Conservation (phyloP, 2,329 filamentous ascomycete species). For the Hypocrella siamensis region DNA sequence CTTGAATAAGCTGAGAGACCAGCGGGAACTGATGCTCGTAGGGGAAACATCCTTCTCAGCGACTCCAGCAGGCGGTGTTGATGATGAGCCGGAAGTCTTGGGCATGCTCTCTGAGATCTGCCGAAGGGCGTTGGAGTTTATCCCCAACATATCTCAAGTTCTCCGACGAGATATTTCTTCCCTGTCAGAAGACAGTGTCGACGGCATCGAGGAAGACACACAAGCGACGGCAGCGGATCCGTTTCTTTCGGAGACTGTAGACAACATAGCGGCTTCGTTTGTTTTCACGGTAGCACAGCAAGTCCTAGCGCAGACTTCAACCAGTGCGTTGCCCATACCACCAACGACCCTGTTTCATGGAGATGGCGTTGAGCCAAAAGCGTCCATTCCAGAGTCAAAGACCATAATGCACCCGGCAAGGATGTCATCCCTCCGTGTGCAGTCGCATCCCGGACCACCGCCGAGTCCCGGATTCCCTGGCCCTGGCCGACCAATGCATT, state of each 20-base stretch:
- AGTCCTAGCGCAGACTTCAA: conserved; percentile 59
- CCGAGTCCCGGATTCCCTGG: conserved; percentile 40
- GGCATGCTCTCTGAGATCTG: conserved; percentile 75
- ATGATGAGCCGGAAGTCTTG: conserved; percentile 57
- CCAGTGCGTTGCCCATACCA: conserved; percentile 50
- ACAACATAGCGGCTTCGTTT: conserved; percentile 65
- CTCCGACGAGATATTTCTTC: conserved; percentile 59
- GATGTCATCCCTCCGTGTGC: conserved; percentile 42
- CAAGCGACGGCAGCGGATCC: conserved; percentile 14
- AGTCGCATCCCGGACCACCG: conserved; percentile 19
- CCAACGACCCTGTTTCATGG: conserved; percentile 33
- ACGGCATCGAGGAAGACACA: conserved; percentile 18
- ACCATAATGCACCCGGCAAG: conserved; percentile 55
- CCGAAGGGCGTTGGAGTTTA: conserved; percentile 66
- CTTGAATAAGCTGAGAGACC: conserved; percentile 43
- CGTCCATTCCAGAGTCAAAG: conserved; percentile 50
- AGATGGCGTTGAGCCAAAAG: conserved; percentile 41
- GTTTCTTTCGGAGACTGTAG: conserved; percentile 37
- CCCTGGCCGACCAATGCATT: conserved; percentile 21
- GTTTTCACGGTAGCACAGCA: conserved; percentile 64
- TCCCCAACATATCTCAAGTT: conserved; percentile 63
- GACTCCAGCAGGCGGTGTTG: conserved; percentile 28
- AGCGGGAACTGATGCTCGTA: conserved; percentile 41
- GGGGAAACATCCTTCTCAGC: conserved; percentile 42
- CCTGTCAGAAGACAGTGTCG: conserved; percentile 31